A percentile compares a stretch with the other conserved stretches of the same genome.
phyloP scores from a whole-genome alignment of 225 moss, liverwort and hornwort genomes.

The Straminergon stramineum region DNA sequence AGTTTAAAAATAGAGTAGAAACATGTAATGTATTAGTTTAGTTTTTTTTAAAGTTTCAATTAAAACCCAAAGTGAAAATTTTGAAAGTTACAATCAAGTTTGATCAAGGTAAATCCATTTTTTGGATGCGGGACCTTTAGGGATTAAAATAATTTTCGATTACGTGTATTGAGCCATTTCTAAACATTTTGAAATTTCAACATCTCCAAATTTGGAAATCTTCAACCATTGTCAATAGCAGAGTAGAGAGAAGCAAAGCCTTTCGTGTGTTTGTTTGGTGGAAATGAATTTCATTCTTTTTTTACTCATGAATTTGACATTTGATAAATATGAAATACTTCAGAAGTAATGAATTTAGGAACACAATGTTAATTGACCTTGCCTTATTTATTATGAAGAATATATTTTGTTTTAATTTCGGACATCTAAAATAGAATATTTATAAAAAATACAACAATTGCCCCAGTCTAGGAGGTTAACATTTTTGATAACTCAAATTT shows the following conservation, averaged over 20 bases:
- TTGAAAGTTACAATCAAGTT: background rate
- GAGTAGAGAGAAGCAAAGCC: background rate
- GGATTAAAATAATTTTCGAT: background rate
- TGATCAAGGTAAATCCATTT: background rate
- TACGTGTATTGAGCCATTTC: background rate
- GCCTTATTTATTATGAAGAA: background rate
- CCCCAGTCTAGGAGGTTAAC: no score
- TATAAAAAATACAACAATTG: background rate
- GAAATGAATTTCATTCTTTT: no score
- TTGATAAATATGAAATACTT: background rate
- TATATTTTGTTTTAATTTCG: background rate
- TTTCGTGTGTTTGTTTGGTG: accelerated
- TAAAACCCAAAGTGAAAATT: background rate
- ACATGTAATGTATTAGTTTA: background rate
- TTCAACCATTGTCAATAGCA: background rate
- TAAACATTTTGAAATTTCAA: background rate
- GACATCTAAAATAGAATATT: background rate
- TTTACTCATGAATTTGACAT: background rate
- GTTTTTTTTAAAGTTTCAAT: background rate
- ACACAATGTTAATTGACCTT: background rate
- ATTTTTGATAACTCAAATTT: background rate
- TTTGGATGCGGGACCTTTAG: accelerated
- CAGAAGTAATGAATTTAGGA: background rate
- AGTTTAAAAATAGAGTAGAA: background rate
- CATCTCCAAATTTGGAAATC: background rate